Percentiles rank a stretch among this genome's conserved stretches.
Evolutionary conservation across 2,329 filamentous ascomycete species (phyloP).

Genomic region (Aciculosporium take): DNA sequence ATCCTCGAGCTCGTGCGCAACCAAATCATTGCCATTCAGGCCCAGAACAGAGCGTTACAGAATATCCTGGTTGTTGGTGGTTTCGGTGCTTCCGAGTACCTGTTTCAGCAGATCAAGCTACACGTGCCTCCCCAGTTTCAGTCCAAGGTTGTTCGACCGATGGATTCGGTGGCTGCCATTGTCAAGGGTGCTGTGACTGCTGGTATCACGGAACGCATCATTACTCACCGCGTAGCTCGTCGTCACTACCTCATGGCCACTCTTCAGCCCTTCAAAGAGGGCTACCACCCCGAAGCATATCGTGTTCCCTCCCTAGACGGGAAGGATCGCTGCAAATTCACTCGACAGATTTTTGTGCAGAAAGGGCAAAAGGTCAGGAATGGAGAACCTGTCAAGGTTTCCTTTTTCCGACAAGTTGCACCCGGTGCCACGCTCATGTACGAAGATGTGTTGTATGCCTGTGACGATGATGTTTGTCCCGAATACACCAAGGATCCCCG

Average conservation of each 20-base stretch:
- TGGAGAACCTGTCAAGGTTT: conserved; percentile 96
- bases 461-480: conserved; percentile 93
- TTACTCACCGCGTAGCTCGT: conserved; percentile 92
- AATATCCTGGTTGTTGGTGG: conserved; percentile 96
- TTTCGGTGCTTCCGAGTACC: conserved; percentile 94
- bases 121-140: conserved; percentile 98
- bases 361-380: conserved; percentile 99
- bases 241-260: conserved; percentile 99
- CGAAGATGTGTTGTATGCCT: conserved; percentile 94
- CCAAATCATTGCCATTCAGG: conserved; percentile 97
- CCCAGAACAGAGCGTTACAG: conserved; percentile 84
- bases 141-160: conserved; percentile 91
- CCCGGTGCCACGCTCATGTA: conserved; percentile 98
- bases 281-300: conserved; percentile 95
- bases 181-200: conserved; percentile 97
- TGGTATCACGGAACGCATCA: conserved; percentile 90
- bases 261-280: conserved; percentile 95
- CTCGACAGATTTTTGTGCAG: conserved; percentile 93
- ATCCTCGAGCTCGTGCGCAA: conserved; percentile 93
- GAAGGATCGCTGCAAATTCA: conserved; percentile 98
- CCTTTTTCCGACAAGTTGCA: conserved; percentile 94
- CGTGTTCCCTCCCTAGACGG: conserved; percentile 92
- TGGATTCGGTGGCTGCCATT: conserved; percentile 97
- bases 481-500: conserved; percentile 99
- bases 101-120: conserved; percentile 98